Percentiles rank a stretch among this genome's conserved stretches.
Conservation (phyloP, 441 rosid species). For the Capsella rubella region DNA sequence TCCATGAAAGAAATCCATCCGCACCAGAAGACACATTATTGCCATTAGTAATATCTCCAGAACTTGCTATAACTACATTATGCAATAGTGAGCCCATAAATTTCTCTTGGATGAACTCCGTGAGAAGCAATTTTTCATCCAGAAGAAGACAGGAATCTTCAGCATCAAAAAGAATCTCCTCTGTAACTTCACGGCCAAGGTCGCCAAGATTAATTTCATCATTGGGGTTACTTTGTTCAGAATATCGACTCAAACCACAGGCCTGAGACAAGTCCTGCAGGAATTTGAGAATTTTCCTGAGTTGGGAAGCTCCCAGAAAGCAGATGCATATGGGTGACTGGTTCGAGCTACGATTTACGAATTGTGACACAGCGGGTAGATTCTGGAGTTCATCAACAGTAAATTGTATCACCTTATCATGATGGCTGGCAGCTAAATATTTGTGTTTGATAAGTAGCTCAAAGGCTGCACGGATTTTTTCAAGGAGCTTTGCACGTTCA, state of each 20-base stretch:
- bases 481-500: constrained; percentile 83
- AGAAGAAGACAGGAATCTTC: constrained; percentile 65
- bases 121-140: constrained; percentile 60
- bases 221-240: constrained; percentile 57
- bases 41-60: constrained; percentile 46
- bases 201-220: constrained; percentile 56
- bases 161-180: constrained; percentile 68
- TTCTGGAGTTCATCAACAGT: constrained; percentile 79
- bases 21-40: constrained; percentile 49
- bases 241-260: constrained; percentile 74
- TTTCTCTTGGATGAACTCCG: constrained; percentile 46
- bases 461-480: constrained; percentile 66
- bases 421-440: constrained; percentile 79
- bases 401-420: constrained; percentile 75
- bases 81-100: constrained; percentile 41
- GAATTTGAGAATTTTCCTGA: constrained; percentile 80
- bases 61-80: constrained; percentile 44
- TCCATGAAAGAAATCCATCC: constrained; percentile 81
- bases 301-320: constrained; percentile 84
- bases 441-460: constrained; percentile 75
- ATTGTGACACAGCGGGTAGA: constrained; percentile 64
- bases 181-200: constrained; percentile 53
- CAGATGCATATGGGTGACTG: constrained; percentile 79
- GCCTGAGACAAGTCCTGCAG: constrained; percentile 83
- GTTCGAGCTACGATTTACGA: constrained; percentile 64